A percentile compares a stretch with the other conserved stretches of the same genome.
Evolutionary conservation across 257 asterid genomes (phyloP).

Genomic region (Gynochthodes officinalis): DNA sequence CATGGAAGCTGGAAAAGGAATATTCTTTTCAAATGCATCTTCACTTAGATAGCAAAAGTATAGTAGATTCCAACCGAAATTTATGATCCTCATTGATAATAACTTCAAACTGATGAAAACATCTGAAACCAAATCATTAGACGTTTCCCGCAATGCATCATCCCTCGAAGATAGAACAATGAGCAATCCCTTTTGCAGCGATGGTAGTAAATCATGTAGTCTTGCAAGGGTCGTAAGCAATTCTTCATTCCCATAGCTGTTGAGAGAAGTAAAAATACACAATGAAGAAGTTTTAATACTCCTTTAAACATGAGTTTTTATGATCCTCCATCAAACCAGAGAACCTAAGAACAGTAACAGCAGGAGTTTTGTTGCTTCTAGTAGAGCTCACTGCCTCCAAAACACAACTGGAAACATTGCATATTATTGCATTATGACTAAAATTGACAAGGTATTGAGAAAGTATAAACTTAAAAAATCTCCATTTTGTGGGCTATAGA

Average conservation of each 20-base stretch:
- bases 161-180: constrained; percentile 38
- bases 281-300: background rate
- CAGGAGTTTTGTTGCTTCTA: no score
- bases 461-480: background rate
- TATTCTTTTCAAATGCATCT: constrained; percentile 58
- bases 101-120: constrained; percentile 57
- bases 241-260: constrained; percentile 82
- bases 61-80: constrained; percentile 73
- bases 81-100: constrained; percentile 60
- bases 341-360: no score
- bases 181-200: constrained; percentile 61
- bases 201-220: constrained; percentile 79
- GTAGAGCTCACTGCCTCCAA: no score
- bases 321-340: background rate
- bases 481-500: background rate
- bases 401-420: background rate
- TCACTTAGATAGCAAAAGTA: constrained; percentile 74
- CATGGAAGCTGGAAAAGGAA: constrained; percentile 50
- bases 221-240: constrained; percentile 65
- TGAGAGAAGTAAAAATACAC: constrained; percentile 22
- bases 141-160: constrained; percentile 34
- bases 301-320: background rate
- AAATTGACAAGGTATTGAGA: no score
- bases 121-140: constrained; percentile 51
- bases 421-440: background rate